phyloP scores from a whole-genome alignment of 768 basidiomycete genomes.

The Leccinum rimulosum region DNA sequence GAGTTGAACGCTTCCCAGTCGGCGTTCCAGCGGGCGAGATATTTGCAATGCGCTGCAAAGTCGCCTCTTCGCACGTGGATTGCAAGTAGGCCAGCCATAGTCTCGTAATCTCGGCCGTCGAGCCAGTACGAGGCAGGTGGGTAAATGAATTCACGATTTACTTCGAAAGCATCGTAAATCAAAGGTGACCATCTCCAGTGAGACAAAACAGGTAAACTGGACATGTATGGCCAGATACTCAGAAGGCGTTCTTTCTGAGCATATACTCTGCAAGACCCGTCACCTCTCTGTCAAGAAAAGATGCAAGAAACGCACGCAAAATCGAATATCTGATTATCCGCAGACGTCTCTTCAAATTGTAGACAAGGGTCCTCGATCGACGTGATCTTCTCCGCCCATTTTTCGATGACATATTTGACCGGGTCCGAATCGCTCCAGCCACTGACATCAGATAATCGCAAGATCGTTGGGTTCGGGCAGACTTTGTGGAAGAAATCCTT shows the following conservation, averaged over 20 bases:
- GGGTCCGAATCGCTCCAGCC: constrained; percentile 22
- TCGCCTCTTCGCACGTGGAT: constrained; percentile 53
- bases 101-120: constrained; percentile 4
- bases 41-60: constrained; percentile 41
- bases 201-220: constrained; percentile 32
- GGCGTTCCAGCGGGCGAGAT: constrained; percentile 33
- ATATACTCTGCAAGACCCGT: constrained; percentile 26
- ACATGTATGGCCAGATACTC: constrained; percentile 34
- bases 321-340: constrained; percentile 20
- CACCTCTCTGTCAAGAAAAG: neutral
- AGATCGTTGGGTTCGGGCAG: constrained; percentile 35
- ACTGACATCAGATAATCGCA: constrained; percentile 28
- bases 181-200: constrained; percentile 37
- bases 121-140: constrained; percentile 14
- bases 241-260: constrained; percentile 29
- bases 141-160: constrained; percentile 17
- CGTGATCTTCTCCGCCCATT: constrained; percentile 35
- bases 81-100: constrained; percentile 38
- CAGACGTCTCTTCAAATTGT: constrained; percentile 28
- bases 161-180: constrained; percentile 28
- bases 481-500: constrained; percentile 36
- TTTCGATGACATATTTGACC: constrained; percentile 30
- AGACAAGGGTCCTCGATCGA: constrained; percentile 38
- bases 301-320: constrained; percentile 9
- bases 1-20: constrained; percentile 44